Evolutionary conservation across 2,329 filamentous ascomycete genomes (phyloP), one percentile per base, ranked within the genome.

Genomic region (Botryotinia calthae): DNA sequence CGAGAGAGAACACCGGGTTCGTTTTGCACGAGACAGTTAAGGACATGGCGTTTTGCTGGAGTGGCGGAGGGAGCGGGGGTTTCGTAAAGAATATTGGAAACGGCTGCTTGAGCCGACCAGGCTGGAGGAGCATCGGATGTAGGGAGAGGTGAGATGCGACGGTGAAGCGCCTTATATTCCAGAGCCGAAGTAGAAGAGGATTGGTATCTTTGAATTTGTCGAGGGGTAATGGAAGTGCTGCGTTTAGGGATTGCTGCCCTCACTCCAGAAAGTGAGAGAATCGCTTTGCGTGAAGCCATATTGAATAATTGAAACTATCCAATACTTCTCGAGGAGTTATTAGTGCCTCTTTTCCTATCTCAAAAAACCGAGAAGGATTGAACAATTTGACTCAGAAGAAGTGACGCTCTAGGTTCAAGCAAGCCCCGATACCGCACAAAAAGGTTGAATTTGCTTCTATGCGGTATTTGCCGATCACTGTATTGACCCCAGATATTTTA

Each of bases 21-120:
- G 85, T 99, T 99, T 84, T 99, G 96, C 74, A 99, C 96, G 75
- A 99, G 89, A 82, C 96, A 99, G 85, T 99, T 99, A 84, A 99
- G 91, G 81, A 99, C 89, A 84, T 99, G 96, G 71, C 95, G 91
- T 86, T 97, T 98, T 62, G 94, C 92, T 14, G 96, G 95, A 37
- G 90, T 90, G 79, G 87, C 87, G 22, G 94, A 95, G 12, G 94
- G 93, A 28, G 93, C 87, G 9, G 96, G 96, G 4, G 95, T 98
- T 87, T 99, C 96, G 87, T 99, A 99, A 83, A 99, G 93, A 81
- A 99, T 99, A 82, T 95, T 97, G 81, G 94, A 97, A 77, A 99
- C 96, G 77, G 96, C 96, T 28, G 96, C 94, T 78, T 96, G 95
- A 54, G 95, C 95, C 80, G 95, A 97, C 87, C 94, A 94, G 18